Conservation (phyloP, 1,284 basidiomycete genomes). For the Pseudomicrostroma phylloplanum region DNA sequence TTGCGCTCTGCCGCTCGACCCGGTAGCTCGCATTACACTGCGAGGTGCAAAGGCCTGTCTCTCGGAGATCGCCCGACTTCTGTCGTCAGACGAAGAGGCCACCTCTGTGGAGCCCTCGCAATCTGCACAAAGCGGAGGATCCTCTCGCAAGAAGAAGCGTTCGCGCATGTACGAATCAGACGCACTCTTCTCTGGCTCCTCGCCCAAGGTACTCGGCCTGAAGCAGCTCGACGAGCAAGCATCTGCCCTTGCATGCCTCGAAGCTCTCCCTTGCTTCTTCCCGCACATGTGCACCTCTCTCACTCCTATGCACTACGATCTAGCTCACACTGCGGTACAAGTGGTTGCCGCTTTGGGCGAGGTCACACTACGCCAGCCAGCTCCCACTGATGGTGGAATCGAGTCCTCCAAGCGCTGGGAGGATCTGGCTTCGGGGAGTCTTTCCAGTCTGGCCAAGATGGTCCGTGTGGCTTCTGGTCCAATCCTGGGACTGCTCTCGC, state of each 20-base stretch:
- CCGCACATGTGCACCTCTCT: neutral
- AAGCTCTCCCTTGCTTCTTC: neutral
- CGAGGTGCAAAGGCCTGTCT: neutral
- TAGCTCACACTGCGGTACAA: neutral
- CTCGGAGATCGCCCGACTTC: neutral
- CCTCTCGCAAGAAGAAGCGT: slow-evolving; percentile 2
- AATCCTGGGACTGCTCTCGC: too few species aligned
- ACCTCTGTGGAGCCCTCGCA: neutral
- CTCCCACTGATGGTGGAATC: too few species aligned
- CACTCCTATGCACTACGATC: neutral
- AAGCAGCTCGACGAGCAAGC: neutral
- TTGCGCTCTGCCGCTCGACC: neutral
- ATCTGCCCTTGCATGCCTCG: neutral
- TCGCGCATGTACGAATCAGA: slow-evolving; percentile 1
- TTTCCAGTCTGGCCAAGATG: too few species aligned
- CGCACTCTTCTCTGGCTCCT: neutral
- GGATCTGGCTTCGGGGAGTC: too few species aligned
- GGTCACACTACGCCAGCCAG: neutral
- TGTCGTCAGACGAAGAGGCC: neutral
- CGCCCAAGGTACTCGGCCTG: neutral
- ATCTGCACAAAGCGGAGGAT: neutral
- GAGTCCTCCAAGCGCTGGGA: too few species aligned
- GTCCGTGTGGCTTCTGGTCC: too few species aligned
- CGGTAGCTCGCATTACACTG: neutral
- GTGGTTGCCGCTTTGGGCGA: neutral